Evolutionary conservation across 306 rosid species (phyloP).

Genomic region (Pyrus communis): DNA sequence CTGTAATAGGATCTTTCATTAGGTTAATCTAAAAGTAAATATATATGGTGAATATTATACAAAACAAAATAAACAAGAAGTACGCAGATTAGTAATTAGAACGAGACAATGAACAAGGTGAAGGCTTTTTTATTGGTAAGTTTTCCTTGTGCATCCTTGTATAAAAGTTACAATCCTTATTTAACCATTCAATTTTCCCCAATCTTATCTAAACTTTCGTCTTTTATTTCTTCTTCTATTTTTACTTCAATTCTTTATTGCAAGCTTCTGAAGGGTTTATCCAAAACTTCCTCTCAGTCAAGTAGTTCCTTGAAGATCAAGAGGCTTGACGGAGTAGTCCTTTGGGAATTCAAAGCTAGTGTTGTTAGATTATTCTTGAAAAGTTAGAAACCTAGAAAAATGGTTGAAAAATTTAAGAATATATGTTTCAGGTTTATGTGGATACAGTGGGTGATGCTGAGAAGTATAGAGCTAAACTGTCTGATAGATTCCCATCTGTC

Average conservation of each 20-base stretch:
- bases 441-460: conserved; percentile 94
- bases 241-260: neutral
- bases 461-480: conserved; percentile 63
- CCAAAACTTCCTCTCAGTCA: neutral
- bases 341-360: neutral
- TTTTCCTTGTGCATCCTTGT: neutral
- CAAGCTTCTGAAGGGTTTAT: neutral
- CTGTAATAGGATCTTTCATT: neutral
- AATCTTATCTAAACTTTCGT: neutral
- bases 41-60: neutral
- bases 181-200: neutral
- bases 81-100: neutral
- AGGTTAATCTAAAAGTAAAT: neutral
- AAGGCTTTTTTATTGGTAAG: neutral
- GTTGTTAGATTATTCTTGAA: conserved; percentile 2
- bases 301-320: neutral
- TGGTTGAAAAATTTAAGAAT: neutral
- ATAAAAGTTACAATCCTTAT: neutral
- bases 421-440: conserved; percentile 62
- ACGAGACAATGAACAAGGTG: neutral
- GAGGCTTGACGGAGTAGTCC: neutral
- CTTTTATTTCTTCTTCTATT: neutral
- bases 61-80: neutral
- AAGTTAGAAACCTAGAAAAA: neutral
- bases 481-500: conserved; percentile 58